phyloP scores from a whole-genome alignment of 2,329 filamentous ascomycete species.

The Colletotrichum aenigma region DNA sequence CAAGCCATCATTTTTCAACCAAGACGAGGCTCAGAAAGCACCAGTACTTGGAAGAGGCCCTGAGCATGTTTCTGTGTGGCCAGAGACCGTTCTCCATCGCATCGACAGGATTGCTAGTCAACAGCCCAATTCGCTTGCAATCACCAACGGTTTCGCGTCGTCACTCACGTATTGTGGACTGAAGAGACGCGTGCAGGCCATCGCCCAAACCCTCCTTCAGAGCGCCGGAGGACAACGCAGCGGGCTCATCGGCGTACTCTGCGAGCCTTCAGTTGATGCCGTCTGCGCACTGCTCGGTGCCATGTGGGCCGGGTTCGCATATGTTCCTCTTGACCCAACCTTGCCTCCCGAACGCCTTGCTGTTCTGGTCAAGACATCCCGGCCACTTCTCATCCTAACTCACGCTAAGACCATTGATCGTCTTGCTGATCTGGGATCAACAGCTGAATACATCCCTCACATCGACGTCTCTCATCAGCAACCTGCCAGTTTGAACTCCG shows the following conservation, averaged over 20 bases:
- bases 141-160: background rate
- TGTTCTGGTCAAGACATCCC: background rate
- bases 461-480: background rate
- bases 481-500: background rate
- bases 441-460: background rate
- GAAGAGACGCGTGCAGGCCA: background rate
- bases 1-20: background rate
- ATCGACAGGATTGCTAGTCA: background rate
- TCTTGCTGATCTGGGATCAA: background rate
- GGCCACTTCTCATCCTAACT: background rate
- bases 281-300: constrained; percentile 44
- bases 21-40: background rate
- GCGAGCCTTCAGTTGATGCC: constrained; percentile 37
- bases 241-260: constrained; percentile 39
- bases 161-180: background rate
- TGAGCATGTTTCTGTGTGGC: background rate
- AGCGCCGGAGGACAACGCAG: background rate
- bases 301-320: constrained; percentile 38
- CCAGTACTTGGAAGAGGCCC: background rate
- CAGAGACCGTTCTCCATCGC: background rate
- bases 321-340: constrained; percentile 43
- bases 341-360: background rate
- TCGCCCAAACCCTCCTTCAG: background rate
- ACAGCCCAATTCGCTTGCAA: background rate
- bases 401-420: background rate